phyloP scores from a whole-genome alignment of 768 basidiomycete genomes.

The Vishniacozyma victoriae region DNA sequence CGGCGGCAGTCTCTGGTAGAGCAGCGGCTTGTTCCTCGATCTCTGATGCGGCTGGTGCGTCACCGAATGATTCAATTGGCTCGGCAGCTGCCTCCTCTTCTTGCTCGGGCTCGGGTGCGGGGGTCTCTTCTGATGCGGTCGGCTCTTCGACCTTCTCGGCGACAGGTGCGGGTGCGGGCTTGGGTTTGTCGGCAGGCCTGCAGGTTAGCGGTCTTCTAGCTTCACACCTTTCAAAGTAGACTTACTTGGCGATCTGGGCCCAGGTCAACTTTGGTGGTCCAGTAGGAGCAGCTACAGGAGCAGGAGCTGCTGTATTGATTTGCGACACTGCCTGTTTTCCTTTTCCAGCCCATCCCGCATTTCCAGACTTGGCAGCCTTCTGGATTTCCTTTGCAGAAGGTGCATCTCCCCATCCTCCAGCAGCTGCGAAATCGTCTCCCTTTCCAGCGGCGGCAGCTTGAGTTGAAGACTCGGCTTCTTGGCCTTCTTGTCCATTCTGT shows the following conservation, averaged over 20 bases:
- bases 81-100: slow-evolving; percentile 17
- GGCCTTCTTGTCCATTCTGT: not conserved
- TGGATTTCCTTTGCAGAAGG: slow-evolving; percentile 40
- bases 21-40: slow-evolving; percentile 26
- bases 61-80: slow-evolving; percentile 22
- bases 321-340: slow-evolving; percentile 22
- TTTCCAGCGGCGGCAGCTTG: slow-evolving; percentile 16
- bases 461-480: slow-evolving; percentile 10
- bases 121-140: slow-evolving; percentile 15
- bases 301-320: slow-evolving; percentile 18
- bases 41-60: slow-evolving; percentile 25
- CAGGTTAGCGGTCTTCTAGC: not conserved
- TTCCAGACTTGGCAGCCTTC: slow-evolving; percentile 39
- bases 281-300: slow-evolving; percentile 24
- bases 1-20: slow-evolving; percentile 4
- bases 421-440: slow-evolving; percentile 39
- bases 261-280: slow-evolving; percentile 46
- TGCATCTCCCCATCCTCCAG: slow-evolving; percentile 45
- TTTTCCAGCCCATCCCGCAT: slow-evolving; percentile 27
- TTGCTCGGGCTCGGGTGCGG: slow-evolving; percentile 14
- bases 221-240: not conserved
- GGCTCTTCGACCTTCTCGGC: slow-evolving; percentile 21
- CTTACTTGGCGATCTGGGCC: slow-evolving; percentile 49
- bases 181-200: slow-evolving; percentile 44
- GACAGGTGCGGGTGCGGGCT: slow-evolving; percentile 32